Base-by-base conservation (phyloP, 2,329 filamentous ascomycete genomes). In the Alternaria solani region DNA sequence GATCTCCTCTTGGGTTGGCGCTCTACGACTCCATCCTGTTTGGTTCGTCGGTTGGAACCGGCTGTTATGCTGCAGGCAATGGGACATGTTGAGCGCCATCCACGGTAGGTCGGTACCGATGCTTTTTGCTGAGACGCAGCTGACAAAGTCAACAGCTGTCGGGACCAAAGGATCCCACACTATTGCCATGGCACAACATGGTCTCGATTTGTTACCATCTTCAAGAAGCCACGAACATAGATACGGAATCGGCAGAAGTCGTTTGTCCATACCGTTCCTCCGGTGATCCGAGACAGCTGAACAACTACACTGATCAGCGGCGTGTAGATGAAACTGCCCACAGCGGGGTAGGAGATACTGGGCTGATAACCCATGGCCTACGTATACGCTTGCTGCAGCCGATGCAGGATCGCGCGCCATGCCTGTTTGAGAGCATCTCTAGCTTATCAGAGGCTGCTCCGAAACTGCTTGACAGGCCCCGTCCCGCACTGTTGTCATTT, bases 371-470 rank as follows among this genome's bases (percentile, higher is more conserved):
- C 67, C 60, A 53, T 66, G 51, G 66, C 61, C 55, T 65, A 64
- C 65, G 41, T 56, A 60, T 59, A 62, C 34, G 51, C 34, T 39
- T 58, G 49, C 68, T 74, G 72, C 71, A 74, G 69, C 67, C 55
- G 59, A 54, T 61, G 70, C 66, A 73, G 61, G 64, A 72, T 70
- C 38, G 59, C 67, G 70, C 71, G 66, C 65, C 54, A 62, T 63
- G 51, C 56, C 58, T 54, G 49, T 61, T 64, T 59, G 51, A 61
- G 59, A 62, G 43, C 60, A 64, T 36, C 48, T 62, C 59, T 55
- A 61, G 64, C 75, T 73, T 76, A 77, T 77, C 75, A 72, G 68
- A 64, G 66, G 62, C 68, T 64, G 64, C 61, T 57, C 47, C 63
- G 65, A 57, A 57, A 61, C 32, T 30, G 28, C 11, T 30, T 11